Evolutionary conservation across 805 yeast genomes (phyloP).

Genomic region (Candida montana): DNA sequence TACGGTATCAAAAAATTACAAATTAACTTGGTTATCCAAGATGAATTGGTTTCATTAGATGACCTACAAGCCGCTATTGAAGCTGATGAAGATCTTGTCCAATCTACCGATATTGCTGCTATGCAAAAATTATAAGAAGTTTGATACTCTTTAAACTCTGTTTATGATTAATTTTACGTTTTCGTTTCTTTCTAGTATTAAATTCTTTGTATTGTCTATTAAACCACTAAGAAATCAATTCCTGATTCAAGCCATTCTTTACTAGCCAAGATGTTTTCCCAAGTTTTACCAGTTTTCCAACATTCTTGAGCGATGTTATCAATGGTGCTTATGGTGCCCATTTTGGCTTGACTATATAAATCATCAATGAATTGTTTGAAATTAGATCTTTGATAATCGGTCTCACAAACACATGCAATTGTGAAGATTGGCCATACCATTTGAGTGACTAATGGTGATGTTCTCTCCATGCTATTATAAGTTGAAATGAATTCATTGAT

Average conservation of each 20-base stretch:
- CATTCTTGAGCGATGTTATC: conserved; percentile 38
- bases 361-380: conserved; percentile 34
- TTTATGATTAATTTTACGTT: conserved; percentile 10
- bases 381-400: conserved; percentile 27
- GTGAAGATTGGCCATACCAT: conserved; percentile 62
- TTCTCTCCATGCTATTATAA: conserved; percentile 40
- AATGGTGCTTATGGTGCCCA: conserved; percentile 47
- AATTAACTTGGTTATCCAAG: conserved; percentile 97
- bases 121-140: conserved; percentile 85
- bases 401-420: conserved; percentile 39
- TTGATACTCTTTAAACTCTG: conserved; percentile 5
- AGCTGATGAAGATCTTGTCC: conserved; percentile 98
- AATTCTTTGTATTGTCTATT: background rate
- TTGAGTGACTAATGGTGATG: conserved; percentile 47
- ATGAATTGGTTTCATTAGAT: conserved; percentile 88
- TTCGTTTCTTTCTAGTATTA: conserved; percentile 5
- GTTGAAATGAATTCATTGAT: conserved; percentile 43
- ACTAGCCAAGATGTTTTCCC: conserved; percentile 39
- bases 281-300: conserved; percentile 39
- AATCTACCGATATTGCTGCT: conserved; percentile 98
- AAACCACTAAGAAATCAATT: conserved; percentile 39
- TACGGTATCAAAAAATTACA: conserved; percentile 99
- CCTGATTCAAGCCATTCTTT: conserved; percentile 45
- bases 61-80: conserved; percentile 71
- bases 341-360: conserved; percentile 42